Evolutionary conservation across 2,329 filamentous ascomycete species (phyloP).

Genomic region (Ophiostoma ips): DNA sequence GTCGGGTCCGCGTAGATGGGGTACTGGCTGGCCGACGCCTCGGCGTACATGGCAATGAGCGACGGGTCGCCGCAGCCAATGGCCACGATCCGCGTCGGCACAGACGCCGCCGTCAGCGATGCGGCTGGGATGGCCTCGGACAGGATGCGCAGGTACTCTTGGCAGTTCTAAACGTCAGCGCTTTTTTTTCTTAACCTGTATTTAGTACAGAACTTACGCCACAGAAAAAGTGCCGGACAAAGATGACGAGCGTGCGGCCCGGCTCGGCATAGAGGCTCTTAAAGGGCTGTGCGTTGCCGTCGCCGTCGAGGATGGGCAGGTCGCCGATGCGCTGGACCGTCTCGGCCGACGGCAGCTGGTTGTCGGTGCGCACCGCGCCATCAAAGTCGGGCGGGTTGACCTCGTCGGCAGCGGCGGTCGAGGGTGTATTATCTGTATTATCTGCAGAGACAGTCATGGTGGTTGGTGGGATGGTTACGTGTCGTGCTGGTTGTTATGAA

Average conservation of each 20-base stretch:
- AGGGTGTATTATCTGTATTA: background rate
- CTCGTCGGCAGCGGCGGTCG: slow-evolving; percentile 3
- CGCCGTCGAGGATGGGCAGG: slow-evolving; percentile 45
- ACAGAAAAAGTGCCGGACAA: slow-evolving; percentile 70
- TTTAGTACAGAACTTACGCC: slow-evolving; percentile 38
- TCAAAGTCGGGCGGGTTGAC: slow-evolving; percentile 33
- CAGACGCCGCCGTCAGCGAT: slow-evolving; percentile 33
- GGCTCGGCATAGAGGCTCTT: slow-evolving; percentile 45
- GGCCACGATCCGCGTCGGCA: slow-evolving; percentile 50
- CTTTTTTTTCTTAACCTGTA: background rate
- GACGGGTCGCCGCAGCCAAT: slow-evolving; percentile 58
- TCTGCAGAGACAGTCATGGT: too few relatives aligned
- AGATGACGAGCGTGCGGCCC: slow-evolving; percentile 52
- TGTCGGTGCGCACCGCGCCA: slow-evolving; percentile 39
- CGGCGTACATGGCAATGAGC: slow-evolving; percentile 53
- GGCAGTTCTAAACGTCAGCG: slow-evolving; percentile 46
- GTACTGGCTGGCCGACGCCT: slow-evolving; percentile 50
- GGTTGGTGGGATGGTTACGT: too few relatives aligned
- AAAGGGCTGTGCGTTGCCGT: slow-evolving; percentile 47
- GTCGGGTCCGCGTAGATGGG: slow-evolving; percentile 68
- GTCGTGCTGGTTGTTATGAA: too few relatives aligned
- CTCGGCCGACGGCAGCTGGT: slow-evolving; percentile 37
- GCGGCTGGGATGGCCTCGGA: slow-evolving; percentile 42
- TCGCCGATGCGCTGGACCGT: slow-evolving; percentile 37
- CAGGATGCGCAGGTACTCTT: slow-evolving; percentile 56